Percentiles rank a stretch among this genome's conserved stretches.
Conservation (phyloP, 495 filamentous ascomycete species). For the Talaromyces adpressus region DNA sequence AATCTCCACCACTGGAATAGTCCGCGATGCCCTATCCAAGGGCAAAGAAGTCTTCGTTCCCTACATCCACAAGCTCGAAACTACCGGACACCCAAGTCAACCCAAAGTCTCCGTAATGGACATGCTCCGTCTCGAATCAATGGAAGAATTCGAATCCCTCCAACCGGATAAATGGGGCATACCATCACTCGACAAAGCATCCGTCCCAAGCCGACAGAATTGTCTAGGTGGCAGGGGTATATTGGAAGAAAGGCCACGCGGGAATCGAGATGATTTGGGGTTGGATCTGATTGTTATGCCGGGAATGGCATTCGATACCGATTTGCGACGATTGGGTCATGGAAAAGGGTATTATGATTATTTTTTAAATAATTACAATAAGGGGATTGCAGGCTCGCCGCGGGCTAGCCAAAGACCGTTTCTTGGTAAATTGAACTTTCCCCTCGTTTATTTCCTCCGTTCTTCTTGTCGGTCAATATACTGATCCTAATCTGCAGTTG, state of each 20-base stretch:
- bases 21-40: constrained; percentile 65
- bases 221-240: constrained; percentile 51
- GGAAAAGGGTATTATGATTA: constrained; percentile 96
- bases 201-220: constrained; percentile 56
- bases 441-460: background rate
- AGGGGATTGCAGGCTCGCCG: constrained; percentile 31
- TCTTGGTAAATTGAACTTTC: constrained; percentile 43
- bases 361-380: constrained; percentile 69
- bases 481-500: constrained; percentile 48
- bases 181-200: constrained; percentile 61
- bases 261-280: constrained; percentile 33
- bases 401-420: constrained; percentile 42
- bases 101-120: constrained; percentile 67
- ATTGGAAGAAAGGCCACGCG: constrained; percentile 12
- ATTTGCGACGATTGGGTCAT: constrained; percentile 76
- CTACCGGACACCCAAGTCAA: constrained; percentile 25
- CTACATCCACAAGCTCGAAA: constrained; percentile 63
- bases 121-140: constrained; percentile 72
- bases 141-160: constrained; percentile 69
- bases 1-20: constrained; percentile 71
- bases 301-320: constrained; percentile 82
- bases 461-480: background rate
- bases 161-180: constrained; percentile 86
- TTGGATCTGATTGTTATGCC: constrained; percentile 89
- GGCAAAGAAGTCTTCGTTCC: constrained; percentile 90